These are phyloP conservation scores for Macaranga tanarius DNA, from an alignment of 441 rosid species.

Conservation along the genomic window DNA sequence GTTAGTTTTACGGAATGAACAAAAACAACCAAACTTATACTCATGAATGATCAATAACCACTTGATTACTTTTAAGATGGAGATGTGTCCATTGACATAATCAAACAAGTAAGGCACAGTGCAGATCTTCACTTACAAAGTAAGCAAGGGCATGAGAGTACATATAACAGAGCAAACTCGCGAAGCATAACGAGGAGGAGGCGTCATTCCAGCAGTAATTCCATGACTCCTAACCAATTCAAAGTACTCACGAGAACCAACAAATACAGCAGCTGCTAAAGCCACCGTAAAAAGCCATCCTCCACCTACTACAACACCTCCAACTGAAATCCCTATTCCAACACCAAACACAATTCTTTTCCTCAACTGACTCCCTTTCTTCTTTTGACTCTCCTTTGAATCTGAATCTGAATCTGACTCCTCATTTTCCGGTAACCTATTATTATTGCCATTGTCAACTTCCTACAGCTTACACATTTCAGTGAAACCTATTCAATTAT, in stretches of 20 bases:
- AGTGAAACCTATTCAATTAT: constrained; percentile 17
- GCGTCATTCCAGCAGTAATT: constrained; percentile 89
- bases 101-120: background rate
- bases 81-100: no score
- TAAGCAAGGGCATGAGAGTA: constrained; percentile 76
- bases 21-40: background rate
- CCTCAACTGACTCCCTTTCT: constrained; percentile 59
- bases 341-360: constrained; percentile 76
- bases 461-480: constrained; percentile 53
- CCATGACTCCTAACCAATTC: constrained; percentile 85
- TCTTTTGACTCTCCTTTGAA: constrained; percentile 40
- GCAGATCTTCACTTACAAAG: constrained; percentile 54
- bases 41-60: no score
- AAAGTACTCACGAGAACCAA: constrained; percentile 86
- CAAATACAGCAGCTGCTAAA: constrained; percentile 65
- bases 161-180: constrained; percentile 86
- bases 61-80: no score
- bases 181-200: constrained; percentile 93
- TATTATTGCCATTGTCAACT: constrained; percentile 33
- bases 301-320: constrained; percentile 80
- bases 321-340: constrained; percentile 70
- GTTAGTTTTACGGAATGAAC: background rate
- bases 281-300: constrained; percentile 75
- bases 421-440: constrained; percentile 37
- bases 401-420: constrained; percentile 33